Percentiles rank a stretch among this genome's conserved stretches.
Conservation (phyloP, 208 protist species). For the Leishmania guyanensis region DNA sequence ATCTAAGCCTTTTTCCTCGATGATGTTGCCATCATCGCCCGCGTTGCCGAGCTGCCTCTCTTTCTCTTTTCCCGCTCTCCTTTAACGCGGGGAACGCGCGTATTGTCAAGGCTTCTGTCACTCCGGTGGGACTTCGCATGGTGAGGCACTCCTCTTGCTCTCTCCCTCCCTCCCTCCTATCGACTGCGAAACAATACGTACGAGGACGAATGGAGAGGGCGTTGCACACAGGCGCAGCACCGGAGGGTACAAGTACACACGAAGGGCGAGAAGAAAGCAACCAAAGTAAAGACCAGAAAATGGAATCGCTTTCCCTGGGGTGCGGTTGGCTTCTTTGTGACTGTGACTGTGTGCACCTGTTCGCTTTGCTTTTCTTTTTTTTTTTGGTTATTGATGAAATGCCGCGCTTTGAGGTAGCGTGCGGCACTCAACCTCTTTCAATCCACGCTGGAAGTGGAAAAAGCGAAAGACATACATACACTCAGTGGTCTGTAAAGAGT, state of each 20-base stretch:
- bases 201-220: too few species aligned
- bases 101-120: neutral
- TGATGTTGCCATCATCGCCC: neutral
- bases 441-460: neutral
- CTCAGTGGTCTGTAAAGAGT: neutral
- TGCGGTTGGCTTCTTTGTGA: too few species aligned
- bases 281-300: neutral
- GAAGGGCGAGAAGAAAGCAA: neutral
- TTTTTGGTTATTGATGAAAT: neutral
- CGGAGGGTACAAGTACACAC: neutral
- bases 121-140: neutral
- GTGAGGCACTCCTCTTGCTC: neutral
- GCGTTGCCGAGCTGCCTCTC: neutral
- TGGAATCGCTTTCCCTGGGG: neutral
- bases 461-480: neutral
- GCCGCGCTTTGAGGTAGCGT: neutral
- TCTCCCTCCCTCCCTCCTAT: neutral
- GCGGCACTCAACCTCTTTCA: neutral
- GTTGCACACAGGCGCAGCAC: too few species aligned
- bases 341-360: too few species aligned
- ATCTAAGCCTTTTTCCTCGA: neutral
- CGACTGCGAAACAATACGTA: neutral
- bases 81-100: neutral
- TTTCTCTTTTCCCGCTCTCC: neutral
- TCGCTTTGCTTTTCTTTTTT: neutral